These are phyloP conservation scores for Ogataea henricii DNA, from an alignment of 805 yeast genomes.

Conservation along the genomic window DNA sequence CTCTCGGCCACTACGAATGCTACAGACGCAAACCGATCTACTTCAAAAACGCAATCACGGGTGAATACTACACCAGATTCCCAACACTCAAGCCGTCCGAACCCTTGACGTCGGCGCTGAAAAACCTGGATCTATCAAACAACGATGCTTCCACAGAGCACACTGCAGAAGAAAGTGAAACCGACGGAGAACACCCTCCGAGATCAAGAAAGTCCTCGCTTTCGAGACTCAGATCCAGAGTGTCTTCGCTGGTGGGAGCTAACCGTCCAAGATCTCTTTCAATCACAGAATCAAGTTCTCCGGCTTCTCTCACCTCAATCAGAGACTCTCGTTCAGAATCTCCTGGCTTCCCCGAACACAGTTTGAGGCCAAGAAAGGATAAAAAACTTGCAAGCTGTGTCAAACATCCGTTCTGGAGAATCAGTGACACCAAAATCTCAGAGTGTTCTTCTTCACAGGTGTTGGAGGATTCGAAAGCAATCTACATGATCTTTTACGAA, in stretches of 20 bases:
- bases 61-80: conserved; percentile 26
- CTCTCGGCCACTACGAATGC: conserved; percentile 89
- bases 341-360: background rate
- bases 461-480: conserved; percentile 70
- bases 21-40: conserved; percentile 72
- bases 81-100: conserved; percentile 12
- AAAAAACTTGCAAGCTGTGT: conserved; percentile 57
- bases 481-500: conserved; percentile 84
- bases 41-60: conserved; percentile 40
- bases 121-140: too few species aligned
- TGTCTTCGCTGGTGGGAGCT: conserved; percentile 25
- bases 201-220: conserved; percentile 17
- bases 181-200: background rate
- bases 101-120: background rate
- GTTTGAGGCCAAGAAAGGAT: conserved; percentile 12
- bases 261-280: conserved; percentile 17
- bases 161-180: background rate
- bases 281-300: conserved; percentile 6
- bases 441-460: conserved; percentile 64
- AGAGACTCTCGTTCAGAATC: background rate
- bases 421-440: conserved; percentile 72
- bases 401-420: conserved; percentile 77
- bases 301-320: conserved; percentile 6
- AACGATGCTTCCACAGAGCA: too few species aligned
- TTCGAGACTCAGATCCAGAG: conserved; percentile 24